Evolutionary conservation across 2,329 filamentous ascomycete genomes (phyloP), one percentile per base, ranked within the genome.

Genomic region (Zalaria obscura): DNA sequence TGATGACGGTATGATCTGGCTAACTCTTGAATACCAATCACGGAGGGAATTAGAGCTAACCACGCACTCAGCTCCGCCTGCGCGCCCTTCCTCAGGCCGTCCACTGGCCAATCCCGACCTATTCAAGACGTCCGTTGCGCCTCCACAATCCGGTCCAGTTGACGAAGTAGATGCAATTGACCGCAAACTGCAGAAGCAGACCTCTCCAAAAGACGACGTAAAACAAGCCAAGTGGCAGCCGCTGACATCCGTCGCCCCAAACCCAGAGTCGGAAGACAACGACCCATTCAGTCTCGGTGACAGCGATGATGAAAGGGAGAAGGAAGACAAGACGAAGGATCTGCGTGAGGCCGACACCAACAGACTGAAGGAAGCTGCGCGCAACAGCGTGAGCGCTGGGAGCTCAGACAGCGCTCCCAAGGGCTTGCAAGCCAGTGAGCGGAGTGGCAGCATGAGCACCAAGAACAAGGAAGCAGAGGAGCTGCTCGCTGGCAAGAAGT

Each of bases 141-240:
- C 61, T 33, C 70, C 69, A 7, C 73, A 75, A 32, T 67, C 67
- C 33, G 76, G 76, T 1, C 74, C 76, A 7, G 76, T 84, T 2
- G 84, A 93, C 53, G 86, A 94, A 55, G 88, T 94, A 37, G 74
- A 80, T 51, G 78, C 70, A 29, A 58, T 82, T 44, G 91, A 93
- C 57, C 75, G 79, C 27, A 50, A 47, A 29, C 57, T 35, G n/a
- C 40, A 42, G 27, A 40, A 39, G 18, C 37, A 41, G 4, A 41
- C 42, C 27, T 42, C 44, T 18, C 39, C 44, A 10, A 36, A 41
- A n/a, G 38, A 39, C 36, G 39, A 39, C 9, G 40, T 47, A 26
- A 91, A 87, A 65, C 64, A 75, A 36, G 95, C 88, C 73, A 98
- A 98, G 67, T 98, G 91, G 91, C 89, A 98, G 62, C 89, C 91